A percentile compares a stretch with the other conserved stretches of the same genome.
phyloP scores from a whole-genome alignment of 208 protist genomes.

The Entamoeba nuttalli region DNA sequence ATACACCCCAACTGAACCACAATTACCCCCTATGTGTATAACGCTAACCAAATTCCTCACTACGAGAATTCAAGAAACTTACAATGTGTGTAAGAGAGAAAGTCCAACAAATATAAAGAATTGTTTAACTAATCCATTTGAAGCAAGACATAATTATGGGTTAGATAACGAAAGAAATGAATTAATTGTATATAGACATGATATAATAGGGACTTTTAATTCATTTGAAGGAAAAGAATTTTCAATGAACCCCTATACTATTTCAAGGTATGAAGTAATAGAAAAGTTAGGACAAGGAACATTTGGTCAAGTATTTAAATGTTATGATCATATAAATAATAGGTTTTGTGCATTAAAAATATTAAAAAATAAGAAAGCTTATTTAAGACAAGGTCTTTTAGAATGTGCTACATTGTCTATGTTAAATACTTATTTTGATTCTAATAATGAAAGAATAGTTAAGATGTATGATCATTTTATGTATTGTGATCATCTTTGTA shows the following conservation, averaged over 20 bases:
- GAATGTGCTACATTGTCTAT: slow-evolving; percentile 26
- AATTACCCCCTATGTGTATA: not conserved
- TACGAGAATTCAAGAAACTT: not conserved
- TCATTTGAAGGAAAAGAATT: not conserved
- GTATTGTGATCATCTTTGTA: slow-evolving; percentile 35
- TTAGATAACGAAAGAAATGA: not conserved
- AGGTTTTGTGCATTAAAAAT: slow-evolving; percentile 26
- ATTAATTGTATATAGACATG: not conserved
- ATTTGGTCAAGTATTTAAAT: slow-evolving; percentile 68
- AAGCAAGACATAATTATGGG: not conserved
- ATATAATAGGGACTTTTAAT: not conserved
- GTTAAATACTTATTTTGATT: not conserved
- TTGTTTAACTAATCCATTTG: not conserved
- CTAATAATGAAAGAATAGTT: not conserved
- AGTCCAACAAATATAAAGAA: not conserved
- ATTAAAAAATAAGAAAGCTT: slow-evolving; percentile 39
- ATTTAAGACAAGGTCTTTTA: slow-evolving; percentile 26
- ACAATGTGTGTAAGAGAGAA: not conserved
- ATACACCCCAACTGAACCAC: not conserved
- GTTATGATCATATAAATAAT: slow-evolving; percentile 16
- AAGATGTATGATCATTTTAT: slow-evolving; percentile 19
- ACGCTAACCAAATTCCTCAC: not conserved
- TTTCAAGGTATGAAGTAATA: not conserved
- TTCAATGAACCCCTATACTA: not conserved
- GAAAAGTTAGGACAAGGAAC: slow-evolving; percentile 52